These are phyloP conservation scores for Gracilariopsis chorda DNA, from an alignment of 23 red algal species.

Conservation along the genomic window DNA sequence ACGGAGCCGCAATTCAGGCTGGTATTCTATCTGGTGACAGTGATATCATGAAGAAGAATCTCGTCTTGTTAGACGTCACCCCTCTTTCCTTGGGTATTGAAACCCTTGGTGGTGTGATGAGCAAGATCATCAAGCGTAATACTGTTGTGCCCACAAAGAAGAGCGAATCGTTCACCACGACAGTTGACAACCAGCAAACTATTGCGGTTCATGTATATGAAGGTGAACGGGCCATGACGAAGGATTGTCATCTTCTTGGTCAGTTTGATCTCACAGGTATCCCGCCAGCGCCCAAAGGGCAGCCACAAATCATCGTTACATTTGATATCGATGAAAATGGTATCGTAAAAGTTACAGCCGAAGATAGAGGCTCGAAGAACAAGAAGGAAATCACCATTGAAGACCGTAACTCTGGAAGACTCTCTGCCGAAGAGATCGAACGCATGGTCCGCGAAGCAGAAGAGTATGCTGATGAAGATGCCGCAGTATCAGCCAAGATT, in stretches of 20 bases:
- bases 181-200: conserved; percentile 85
- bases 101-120: conserved; percentile 98
- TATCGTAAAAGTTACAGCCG: conserved; percentile 87
- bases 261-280: conserved; percentile 98
- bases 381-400: conserved; percentile 88
- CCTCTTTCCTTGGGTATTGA: conserved; percentile 97
- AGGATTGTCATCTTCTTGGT: conserved; percentile 97
- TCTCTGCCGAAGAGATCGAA: conserved; percentile 89
- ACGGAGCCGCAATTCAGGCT: conserved; percentile 93
- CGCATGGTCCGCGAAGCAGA: conserved; percentile 95
- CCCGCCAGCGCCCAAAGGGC: conserved; percentile 79
- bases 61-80: conserved; percentile 89
- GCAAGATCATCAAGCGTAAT: conserved; percentile 92
- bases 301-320: conserved; percentile 93
- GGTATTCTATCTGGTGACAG: conserved; percentile 89
- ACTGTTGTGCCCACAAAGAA: conserved; percentile 94
- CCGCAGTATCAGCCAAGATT: conserved; percentile 63
- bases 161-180: conserved; percentile 96
- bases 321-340: conserved; percentile 99
- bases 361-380: conserved; percentile 87
- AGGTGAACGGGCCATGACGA: conserved; percentile 90
- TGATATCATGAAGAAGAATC: conserved; percentile 76
- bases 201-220: conserved; percentile 93
- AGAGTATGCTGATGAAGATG: conserved; percentile 88
- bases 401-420: conserved; percentile 81